A percentile compares a stretch with the other conserved stretches of the same genome.
These are phyloP conservation scores for Macrocybe gigantea DNA, from an alignment of 768 basidiomycete species.

Conservation along the genomic window DNA sequence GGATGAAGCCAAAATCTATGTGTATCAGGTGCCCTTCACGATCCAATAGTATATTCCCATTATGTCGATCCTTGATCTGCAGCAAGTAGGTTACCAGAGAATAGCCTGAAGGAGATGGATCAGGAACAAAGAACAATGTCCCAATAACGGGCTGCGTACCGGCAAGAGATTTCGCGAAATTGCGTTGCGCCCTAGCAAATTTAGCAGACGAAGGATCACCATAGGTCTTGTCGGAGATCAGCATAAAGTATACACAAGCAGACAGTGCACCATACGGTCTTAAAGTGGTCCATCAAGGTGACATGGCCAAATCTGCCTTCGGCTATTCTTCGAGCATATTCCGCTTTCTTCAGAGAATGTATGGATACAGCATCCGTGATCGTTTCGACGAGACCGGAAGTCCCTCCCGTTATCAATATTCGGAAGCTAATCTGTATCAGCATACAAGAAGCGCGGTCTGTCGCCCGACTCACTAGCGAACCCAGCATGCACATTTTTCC, in stretches of 20 bases:
- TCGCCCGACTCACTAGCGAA: constrained; percentile 64
- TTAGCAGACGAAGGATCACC: constrained; percentile 84
- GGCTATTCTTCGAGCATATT: constrained; percentile 85
- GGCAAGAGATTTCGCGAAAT: constrained; percentile 90
- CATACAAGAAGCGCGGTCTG: too few relatives aligned
- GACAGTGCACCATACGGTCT: constrained; percentile 46
- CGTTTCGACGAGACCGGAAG: constrained; percentile 93
- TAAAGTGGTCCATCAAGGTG: constrained; percentile 88
- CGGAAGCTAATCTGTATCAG: constrained; percentile 61
- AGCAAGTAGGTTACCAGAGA: constrained; percentile 94
- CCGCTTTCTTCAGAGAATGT: constrained; percentile 98
- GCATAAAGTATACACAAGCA: not conserved
- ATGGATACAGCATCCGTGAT: constrained; percentile 98
- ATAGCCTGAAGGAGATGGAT: constrained; percentile 51
- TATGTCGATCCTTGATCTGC: constrained; percentile 98
- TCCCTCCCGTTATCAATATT: constrained; percentile 90
- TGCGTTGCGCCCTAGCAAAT: constrained; percentile 85
- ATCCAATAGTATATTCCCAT: constrained; percentile 96
- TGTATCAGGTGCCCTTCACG: constrained; percentile 93
- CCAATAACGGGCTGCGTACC: constrained; percentile 31
- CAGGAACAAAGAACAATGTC: too few relatives aligned
- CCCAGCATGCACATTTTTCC: constrained; percentile 89
- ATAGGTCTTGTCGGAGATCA: constrained; percentile 57
- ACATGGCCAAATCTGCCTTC: constrained; percentile 82
- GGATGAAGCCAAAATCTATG: constrained; percentile 98